Conservation (phyloP, 176 grass and related monocot genomes). For the Olyra latifolia region DNA sequence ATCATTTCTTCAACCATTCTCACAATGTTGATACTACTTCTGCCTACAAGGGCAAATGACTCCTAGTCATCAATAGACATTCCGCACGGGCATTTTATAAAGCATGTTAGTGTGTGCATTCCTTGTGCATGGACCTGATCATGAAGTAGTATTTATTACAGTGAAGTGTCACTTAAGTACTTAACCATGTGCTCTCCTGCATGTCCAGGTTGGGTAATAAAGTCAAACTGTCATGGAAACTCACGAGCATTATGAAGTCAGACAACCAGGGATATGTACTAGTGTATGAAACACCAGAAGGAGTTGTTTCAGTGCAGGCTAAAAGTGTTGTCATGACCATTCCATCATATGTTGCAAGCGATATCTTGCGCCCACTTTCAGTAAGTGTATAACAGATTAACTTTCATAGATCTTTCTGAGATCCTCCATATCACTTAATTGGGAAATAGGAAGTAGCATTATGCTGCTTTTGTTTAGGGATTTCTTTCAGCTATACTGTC, state of each 20-base stretch:
- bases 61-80: not conserved
- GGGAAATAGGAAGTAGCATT: not conserved
- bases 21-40: not conserved
- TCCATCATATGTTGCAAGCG: conserved; percentile 83
- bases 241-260: conserved; percentile 72
- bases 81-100: not conserved
- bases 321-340: conserved; percentile 87
- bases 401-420: not conserved
- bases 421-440: not conserved
- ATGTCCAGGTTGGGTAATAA: conserved; percentile 71
- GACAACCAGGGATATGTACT: conserved; percentile 71
- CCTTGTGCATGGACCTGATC: not conserved
- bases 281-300: conserved; percentile 84
- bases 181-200: not conserved
- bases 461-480: not conserved
- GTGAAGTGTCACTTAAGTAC: not conserved
- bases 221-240: conserved; percentile 93
- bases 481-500: not conserved
- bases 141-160: not conserved
- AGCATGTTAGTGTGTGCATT: not conserved
- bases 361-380: conserved; percentile 84
- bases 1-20: not conserved
- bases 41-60: not conserved
- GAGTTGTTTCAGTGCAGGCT: conserved; percentile 58
- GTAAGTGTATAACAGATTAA: conserved; percentile 50